phyloP scores from a whole-genome alignment of 1,284 basidiomycete genomes.

The Nidula niveotomentosa region DNA sequence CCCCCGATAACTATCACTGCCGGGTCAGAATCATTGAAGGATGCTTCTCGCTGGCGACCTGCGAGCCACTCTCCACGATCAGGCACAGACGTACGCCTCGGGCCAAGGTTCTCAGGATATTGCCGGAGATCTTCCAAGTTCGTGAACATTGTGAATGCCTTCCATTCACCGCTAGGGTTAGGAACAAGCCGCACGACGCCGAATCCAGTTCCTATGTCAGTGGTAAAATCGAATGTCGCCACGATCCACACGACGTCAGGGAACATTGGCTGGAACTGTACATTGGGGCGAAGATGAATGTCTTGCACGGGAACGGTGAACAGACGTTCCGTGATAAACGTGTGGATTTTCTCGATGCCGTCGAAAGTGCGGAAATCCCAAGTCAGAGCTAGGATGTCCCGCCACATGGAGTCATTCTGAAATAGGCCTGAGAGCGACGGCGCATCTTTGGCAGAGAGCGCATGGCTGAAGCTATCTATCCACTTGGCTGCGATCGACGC shows the following conservation, averaged over 20 bases:
- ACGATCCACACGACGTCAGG: slow-evolving; percentile 5
- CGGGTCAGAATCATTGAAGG: slow-evolving; percentile 13
- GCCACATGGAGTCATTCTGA: slow-evolving; percentile 29
- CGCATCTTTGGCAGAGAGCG: too few relatives aligned
- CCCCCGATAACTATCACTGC: slow-evolving; percentile 17
- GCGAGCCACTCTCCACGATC: slow-evolving; percentile 15
- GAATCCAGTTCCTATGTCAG: slow-evolving; percentile 5
- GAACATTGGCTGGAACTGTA: slow-evolving; percentile 16
- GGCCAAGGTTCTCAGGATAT: slow-evolving; percentile 6
- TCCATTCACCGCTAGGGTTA: slow-evolving; percentile 8
- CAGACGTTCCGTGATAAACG: slow-evolving; percentile 44
- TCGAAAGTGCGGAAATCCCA: slow-evolving; percentile 64
- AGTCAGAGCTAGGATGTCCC: slow-evolving; percentile 58
- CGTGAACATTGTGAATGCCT: slow-evolving; percentile 10
- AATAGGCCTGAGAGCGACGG: too few relatives aligned
- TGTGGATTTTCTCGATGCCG: slow-evolving; percentile 31
- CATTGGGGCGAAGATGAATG: slow-evolving; percentile 14
- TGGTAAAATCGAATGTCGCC: slow-evolving; percentile 9
- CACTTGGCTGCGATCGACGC: too few relatives aligned
- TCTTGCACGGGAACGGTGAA: neutral
- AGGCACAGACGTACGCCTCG: slow-evolving; percentile 5
- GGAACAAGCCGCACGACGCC: slow-evolving; percentile 10
- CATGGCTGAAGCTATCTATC: too few relatives aligned
- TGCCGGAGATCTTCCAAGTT: slow-evolving; percentile 11
- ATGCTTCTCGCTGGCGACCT: slow-evolving; percentile 4